Conservation (phyloP, 1,139 yeast species). For the Candida sp. region DNA sequence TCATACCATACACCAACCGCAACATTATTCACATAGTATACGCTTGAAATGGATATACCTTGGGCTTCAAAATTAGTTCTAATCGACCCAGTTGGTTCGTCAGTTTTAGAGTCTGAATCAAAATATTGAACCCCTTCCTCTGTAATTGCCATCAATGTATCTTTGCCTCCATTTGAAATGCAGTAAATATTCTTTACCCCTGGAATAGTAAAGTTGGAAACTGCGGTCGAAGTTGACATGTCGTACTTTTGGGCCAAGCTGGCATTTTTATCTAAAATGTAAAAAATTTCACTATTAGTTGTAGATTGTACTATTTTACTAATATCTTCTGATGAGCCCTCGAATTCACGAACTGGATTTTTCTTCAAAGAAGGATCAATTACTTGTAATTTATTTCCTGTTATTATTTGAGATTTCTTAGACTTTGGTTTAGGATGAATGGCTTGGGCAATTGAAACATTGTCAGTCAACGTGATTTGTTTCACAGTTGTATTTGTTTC, state of each 20-base stretch:
- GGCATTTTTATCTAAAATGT: background rate
- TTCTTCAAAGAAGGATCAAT: slow-evolving; percentile 12
- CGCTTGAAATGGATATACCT: slow-evolving; percentile 11
- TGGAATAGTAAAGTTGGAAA: background rate
- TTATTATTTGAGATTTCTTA: slow-evolving; percentile 8
- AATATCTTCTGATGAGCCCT: background rate
- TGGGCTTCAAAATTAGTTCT: slow-evolving; percentile 6
- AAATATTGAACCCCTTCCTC: slow-evolving; percentile 15
- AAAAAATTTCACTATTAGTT: background rate
- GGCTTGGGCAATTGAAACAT: slow-evolving; percentile 1
- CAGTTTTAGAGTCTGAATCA: slow-evolving; percentile 4
- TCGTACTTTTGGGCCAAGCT: background rate
- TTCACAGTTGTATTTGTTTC: slow-evolving; percentile 7
- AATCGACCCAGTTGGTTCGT: slow-evolving; percentile 9
- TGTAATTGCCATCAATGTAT: slow-evolving; percentile 13
- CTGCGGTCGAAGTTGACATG: background rate
- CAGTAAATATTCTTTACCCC: slow-evolving; percentile 1
- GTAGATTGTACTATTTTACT: slow-evolving; percentile 1
- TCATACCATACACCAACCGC: slow-evolving; percentile 36
- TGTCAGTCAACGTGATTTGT: background rate
- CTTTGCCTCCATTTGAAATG: slow-evolving; percentile 5
- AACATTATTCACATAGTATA: slow-evolving; percentile 6
- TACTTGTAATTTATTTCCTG: slow-evolving; percentile 10
- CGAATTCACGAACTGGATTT: slow-evolving; percentile 4
- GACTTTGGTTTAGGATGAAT: slow-evolving; percentile 1